Evolutionary conservation across 169 alveolate species (phyloP), one percentile per base, ranked within the genome.

Genomic region (Plasmodium billcollinsi): DNA sequence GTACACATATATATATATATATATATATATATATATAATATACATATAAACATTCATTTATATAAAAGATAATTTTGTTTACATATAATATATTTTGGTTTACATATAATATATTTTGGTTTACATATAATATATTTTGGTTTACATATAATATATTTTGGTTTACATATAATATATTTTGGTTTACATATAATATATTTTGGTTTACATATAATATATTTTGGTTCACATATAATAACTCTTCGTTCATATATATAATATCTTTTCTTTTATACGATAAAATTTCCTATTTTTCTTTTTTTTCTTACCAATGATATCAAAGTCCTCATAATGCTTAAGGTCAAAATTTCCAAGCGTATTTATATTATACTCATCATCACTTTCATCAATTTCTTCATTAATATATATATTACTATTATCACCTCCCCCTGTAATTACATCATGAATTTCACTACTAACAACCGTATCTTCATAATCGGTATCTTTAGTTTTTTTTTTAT

Each of bases 351-450:
- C 92, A 24, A 86, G 67, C 11, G 88, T 86, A 29, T 71, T 86
- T 72, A 86, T 24, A 20, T 70, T 70, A 74, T 86, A 86, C 12
- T 86, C 92, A 72, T 86, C 92, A 66, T 86, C 92, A 86, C 92
- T 86, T 18, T 70, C 92, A 5, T 86, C 92, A 63, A 86, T 86
- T 72, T 86, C 92, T 33, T 86, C 92, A 66, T 86, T 72, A 0
- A 67, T 56, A 72, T 58, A 86, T 71, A 50, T 58, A 43, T 49
- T 86, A 39, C 45, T 26, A 0, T 56, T 59, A 18, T 18, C 52
- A 21, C n/a, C 33, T 54, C 59, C 70, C 12, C 72, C 72, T 2
- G 15, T 33, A 39, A 39, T 39, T 39, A 39, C 9, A 5, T 39
- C 47, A 39, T 39, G 47, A 39, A 39, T 39, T 39, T 39, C 47